Base-by-base conservation (phyloP, 2,329 filamentous ascomycete species). In the Lachnellula occidentalis region DNA sequence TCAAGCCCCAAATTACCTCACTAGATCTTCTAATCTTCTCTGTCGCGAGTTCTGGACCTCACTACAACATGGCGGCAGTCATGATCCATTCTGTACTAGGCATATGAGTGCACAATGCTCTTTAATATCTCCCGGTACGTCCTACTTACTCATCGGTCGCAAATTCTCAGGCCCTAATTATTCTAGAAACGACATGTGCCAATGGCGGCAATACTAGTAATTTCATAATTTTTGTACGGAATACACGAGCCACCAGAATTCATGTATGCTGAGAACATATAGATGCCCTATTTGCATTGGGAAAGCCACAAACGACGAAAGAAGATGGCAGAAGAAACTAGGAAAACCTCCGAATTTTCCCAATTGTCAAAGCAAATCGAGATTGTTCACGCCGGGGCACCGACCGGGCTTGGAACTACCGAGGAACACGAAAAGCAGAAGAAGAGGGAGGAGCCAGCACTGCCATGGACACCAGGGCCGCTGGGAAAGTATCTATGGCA, bases 261-360 rank as follows among this genome's bases (percentile, higher is more conserved):
- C 8, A 9, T 31, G 27, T 11, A 31, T 43, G 9, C 39, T 51
- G 17, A 43, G 11, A 45, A 31, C 15, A 17, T 37, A 21, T 36
- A 56, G 50, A 56, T 53, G 50, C 54, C 54, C 8, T 56, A 56
- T 31, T 19, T 56, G 5, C 54, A 56, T 22, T 56, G 50, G 50
- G 53, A 55, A 45, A 45, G 43, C 14, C 45, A 55, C 15, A 46
- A 49, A 9, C 27, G 49, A 8, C 36, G 45, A 14, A 55, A 55
- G n/a, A 27, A 47, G 19, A 55, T 51, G 37, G 43, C 48, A 4
- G 17, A 52, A n/a, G 49, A 48, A 5, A 55, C 53, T 19, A 45
- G 2, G 42, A 22, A 51, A 34, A 42, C 45, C 22, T 42, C 36
- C 17, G 48, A 47, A 36, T 36, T 55, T 12, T 27, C 12, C 7